Percentiles rank a stretch among this genome's conserved stretches.
Conservation (phyloP, 2,329 filamentous ascomycete species). For the Ciborinia camelliae region DNA sequence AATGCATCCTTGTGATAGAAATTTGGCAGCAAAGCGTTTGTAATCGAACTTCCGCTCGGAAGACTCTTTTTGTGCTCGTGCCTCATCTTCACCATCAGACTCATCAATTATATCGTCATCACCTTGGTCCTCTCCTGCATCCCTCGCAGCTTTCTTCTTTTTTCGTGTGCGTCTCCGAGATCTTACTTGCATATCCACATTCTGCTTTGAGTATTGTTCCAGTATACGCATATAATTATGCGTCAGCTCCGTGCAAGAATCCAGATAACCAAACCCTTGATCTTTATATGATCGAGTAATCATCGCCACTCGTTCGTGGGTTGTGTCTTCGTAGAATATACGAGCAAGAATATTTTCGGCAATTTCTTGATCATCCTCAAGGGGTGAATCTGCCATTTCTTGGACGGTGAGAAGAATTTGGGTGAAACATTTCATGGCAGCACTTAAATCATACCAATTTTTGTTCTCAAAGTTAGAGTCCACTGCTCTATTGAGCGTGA, state of each 20-base stretch:
- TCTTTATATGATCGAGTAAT: slow-evolving; percentile 86
- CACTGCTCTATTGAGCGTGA: slow-evolving; percentile 80
- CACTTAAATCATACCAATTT: slow-evolving; percentile 80
- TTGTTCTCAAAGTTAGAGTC: slow-evolving; percentile 77
- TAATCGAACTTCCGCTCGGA: slow-evolving; percentile 95
- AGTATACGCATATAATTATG: slow-evolving; percentile 91
- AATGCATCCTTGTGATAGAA: slow-evolving; percentile 78
- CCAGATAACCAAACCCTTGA: slow-evolving; percentile 89
- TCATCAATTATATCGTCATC: slow-evolving; percentile 53
- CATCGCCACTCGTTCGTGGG: slow-evolving; percentile 79
- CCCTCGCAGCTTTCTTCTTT: slow-evolving; percentile 65
- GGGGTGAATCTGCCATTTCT: slow-evolving; percentile 78
- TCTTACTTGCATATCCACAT: slow-evolving; percentile 87
- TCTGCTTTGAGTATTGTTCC: slow-evolving; percentile 91
- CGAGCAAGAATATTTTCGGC: slow-evolving; percentile 94
- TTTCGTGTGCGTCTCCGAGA: slow-evolving; percentile 70
- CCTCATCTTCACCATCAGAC: slow-evolving; percentile 72
- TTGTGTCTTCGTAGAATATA: slow-evolving; percentile 97
- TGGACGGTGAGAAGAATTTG: slow-evolving; percentile 91
- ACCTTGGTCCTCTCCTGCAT: slow-evolving; percentile 42
- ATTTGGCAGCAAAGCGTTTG: slow-evolving; percentile 73
- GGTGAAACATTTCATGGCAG: slow-evolving; percentile 90
- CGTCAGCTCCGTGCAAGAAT: slow-evolving; percentile 83
- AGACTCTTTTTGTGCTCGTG: slow-evolving; percentile 64
- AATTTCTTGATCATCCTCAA: slow-evolving; percentile 95